Base-by-base conservation (phyloP, 2,329 filamentous ascomycete species). In the Colletotrichum lentis region DNA sequence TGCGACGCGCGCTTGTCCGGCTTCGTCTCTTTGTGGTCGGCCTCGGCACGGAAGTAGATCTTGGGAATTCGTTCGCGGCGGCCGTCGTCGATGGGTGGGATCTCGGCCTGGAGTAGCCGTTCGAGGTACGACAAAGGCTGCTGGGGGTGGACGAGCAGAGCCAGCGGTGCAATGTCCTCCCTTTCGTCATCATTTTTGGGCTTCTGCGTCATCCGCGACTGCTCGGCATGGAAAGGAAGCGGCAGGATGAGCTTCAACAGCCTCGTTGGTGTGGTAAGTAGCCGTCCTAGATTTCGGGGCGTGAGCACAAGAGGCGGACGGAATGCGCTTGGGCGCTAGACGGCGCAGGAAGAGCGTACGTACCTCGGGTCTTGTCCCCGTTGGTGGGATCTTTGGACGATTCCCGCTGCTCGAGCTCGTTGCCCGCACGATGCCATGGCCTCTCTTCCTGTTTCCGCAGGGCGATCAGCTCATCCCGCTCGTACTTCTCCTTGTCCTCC, bases 111-210 rank as follows among this genome's bases (percentile, higher is more conserved):
- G 54, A 97, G 94, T 3, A 97, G 82, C 10, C 93, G 88, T 77
- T 97, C 93, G 49, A 97, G 88, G 77, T 97, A 97, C 10, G 93
- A 97, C 3, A 97, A 84, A 0, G 94, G 94, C 75, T 97, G 94
- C 70, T 96, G 92, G 0, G 94, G 94, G 73, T 97, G 94, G 0
- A 97, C 86, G 2, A 97, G 87, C 0, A 97, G 85, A 0, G 94
- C 94, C 14, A 97, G 83, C 0, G 94, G 93, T 73, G 96, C 92
- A n/a, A 95, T 88, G 79, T 69, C 73, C 54, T 80, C 79, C 43
- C 75, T 74, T 46, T 78, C 77, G 20, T 73, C 75, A 47, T 76
- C 75, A 52, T 79, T 53, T 5, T 57, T 44, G 7, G 54, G 22
- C 12, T 47, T 31, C 37, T 68, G 63, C 1, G 14, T 67, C 0